Evolutionary conservation across 2,329 filamentous ascomycete genomes (phyloP).

Genomic region (Phoma sp.): DNA sequence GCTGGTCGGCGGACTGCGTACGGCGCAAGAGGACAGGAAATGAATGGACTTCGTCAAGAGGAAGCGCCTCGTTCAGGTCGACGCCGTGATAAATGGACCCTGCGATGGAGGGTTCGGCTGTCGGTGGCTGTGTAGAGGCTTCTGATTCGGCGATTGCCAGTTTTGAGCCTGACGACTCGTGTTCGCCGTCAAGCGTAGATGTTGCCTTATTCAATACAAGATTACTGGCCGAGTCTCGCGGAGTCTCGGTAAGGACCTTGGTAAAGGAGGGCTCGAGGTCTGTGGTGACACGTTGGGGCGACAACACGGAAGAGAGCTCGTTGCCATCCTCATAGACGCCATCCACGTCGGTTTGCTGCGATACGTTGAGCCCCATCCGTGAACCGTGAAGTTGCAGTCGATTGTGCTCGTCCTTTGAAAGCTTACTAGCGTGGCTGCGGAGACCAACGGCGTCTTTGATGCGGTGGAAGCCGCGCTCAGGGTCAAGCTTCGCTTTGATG

Average conservation of each 20-base stretch:
- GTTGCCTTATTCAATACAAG: conserved; percentile 26
- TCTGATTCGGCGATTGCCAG: conserved; percentile 27
- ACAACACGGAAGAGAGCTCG: conserved; percentile 20
- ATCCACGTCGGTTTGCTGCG: conserved; percentile 20
- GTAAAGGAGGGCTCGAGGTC: conserved; percentile 41
- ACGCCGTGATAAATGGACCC: conserved; percentile 66
- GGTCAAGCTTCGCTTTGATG: conserved; percentile 81
- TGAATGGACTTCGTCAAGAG: conserved; percentile 56
- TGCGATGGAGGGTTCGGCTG: conserved; percentile 61
- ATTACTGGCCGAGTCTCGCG: conserved; percentile 34
- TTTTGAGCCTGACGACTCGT: conserved; percentile 24
- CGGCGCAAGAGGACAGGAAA: conserved; percentile 63
- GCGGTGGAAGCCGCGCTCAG: conserved; percentile 79
- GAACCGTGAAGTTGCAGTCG: conserved; percentile 23
- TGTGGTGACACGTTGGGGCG: conserved; percentile 19
- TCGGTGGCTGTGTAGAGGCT: conserved; percentile 43
- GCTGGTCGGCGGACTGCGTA: conserved; percentile 62
- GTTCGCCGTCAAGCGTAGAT: conserved; percentile 23
- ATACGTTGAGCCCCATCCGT: conserved; percentile 24
- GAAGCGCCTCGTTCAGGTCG: conserved; percentile 56
- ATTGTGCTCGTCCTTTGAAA: conserved; percentile 45
- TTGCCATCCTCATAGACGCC: conserved; percentile 17
- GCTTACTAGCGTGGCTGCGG: conserved; percentile 50
- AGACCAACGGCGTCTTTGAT: conserved; percentile 84
- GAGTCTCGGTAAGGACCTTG: conserved; percentile 44